phyloP scores from a whole-genome alignment of 805 yeast species.

The Yarrowia sp. region DNA sequence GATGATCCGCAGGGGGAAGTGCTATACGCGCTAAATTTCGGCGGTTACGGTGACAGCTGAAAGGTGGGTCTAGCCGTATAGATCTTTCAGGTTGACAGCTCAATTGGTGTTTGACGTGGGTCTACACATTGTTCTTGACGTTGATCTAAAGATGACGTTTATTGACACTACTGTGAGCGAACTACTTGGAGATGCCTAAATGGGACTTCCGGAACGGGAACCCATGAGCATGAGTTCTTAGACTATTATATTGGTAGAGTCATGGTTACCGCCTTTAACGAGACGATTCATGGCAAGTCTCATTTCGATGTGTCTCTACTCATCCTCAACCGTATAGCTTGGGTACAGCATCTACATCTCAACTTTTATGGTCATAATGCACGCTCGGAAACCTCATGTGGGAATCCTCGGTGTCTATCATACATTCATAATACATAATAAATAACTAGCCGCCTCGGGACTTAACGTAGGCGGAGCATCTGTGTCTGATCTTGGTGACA shows the following conservation, averaged over 20 bases:
- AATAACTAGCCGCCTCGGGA: constrained; percentile 8
- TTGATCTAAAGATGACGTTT: background rate
- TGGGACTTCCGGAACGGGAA: no score
- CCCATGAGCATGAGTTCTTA: no score
- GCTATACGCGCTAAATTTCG: background rate
- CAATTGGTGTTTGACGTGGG: background rate
- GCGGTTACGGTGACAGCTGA: background rate
- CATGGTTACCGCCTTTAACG: no score
- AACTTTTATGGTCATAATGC: no score
- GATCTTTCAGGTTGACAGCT: background rate
- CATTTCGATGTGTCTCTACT: no score
- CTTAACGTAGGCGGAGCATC: constrained; percentile 26
- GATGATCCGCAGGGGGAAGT: background rate
- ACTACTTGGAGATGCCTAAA: background rate
- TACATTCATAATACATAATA: constrained; percentile 23
- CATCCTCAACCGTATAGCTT: no score
- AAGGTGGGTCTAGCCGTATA: background rate
- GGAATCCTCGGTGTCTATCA: background rate
- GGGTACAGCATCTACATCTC: no score
- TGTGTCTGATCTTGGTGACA: constrained; percentile 64
- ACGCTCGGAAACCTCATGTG: background rate
- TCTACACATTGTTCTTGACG: background rate
- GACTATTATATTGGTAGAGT: no score
- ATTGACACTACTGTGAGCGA: background rate
- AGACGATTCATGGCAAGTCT: no score